These are phyloP conservation scores for Sclerotinia glacialis DNA, from an alignment of 2,329 filamentous ascomycete species.

Conservation along the genomic window DNA sequence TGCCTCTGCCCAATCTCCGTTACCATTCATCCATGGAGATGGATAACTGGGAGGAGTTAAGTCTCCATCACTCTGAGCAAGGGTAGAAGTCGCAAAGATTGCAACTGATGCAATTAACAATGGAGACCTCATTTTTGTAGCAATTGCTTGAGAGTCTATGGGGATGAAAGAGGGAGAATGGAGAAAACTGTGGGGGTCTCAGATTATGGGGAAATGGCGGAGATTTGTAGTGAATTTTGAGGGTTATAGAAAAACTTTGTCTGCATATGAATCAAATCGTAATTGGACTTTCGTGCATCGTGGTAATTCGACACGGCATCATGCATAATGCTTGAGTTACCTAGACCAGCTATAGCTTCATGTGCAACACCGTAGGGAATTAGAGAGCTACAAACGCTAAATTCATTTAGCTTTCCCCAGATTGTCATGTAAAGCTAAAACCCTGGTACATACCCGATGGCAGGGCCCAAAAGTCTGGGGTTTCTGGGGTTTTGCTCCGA, in stretches of 20 bases:
- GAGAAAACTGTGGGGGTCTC: neutral
- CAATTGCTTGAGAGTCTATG: neutral
- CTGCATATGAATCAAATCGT: neutral
- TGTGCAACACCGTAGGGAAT: neutral
- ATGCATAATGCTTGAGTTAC: constrained; percentile 13
- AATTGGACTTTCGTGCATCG: neutral
- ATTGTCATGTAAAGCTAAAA: constrained; percentile 9
- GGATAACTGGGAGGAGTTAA: constrained; percentile 38
- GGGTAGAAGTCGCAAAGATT: constrained; percentile 26
- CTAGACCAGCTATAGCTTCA: constrained; percentile 13
- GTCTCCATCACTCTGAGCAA: constrained; percentile 32
- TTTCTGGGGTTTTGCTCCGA: neutral
- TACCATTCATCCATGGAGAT: constrained; percentile 39
- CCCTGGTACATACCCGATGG: neutral
- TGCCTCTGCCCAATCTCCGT: constrained; percentile 59
- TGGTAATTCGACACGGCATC: constrained; percentile 17
- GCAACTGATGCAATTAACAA: constrained; percentile 26
- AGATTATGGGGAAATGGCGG: neutral
- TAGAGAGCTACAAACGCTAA: neutral
- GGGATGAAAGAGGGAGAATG: neutral
- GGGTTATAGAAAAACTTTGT: neutral
- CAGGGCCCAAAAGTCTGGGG: constrained; percentile 3
- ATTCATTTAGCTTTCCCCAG: constrained; percentile 2
- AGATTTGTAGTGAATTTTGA: neutral
- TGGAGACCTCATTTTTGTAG: constrained; percentile 30